Conservation (phyloP, 1,284 basidiomycete genomes). For the Bondarzewia mesenterica region DNA sequence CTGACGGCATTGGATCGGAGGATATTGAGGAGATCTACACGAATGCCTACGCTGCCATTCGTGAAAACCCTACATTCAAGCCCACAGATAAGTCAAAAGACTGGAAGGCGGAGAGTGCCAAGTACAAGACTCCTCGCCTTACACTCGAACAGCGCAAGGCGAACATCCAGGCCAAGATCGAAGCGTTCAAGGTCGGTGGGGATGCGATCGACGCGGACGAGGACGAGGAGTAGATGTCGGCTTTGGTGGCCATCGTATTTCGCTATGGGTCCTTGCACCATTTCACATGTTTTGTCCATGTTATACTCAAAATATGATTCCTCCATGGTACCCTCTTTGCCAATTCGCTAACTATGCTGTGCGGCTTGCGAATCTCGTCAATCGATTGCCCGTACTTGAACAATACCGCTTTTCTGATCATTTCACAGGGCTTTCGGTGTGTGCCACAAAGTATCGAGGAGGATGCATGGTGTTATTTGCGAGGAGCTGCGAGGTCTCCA, state of each 20-base stretch:
- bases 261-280: not conserved
- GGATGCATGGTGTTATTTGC: not conserved
- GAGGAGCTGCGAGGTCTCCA: no score
- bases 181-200: slow-evolving; percentile 70
- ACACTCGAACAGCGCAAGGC: slow-evolving; percentile 74
- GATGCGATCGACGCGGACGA: slow-evolving; percentile 37
- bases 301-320: not conserved
- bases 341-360: no score
- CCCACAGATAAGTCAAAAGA: slow-evolving; percentile 88
- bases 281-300: not conserved
- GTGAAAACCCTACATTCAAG: slow-evolving; percentile 89
- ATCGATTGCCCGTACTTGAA: no score
- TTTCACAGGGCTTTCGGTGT: no score
- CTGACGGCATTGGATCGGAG: slow-evolving; percentile 91
- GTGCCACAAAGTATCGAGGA: not conserved
- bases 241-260: not conserved
- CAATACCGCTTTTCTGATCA: no score
- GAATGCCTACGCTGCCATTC: slow-evolving; percentile 88
- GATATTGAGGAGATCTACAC: slow-evolving; percentile 97
- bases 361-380: no score
- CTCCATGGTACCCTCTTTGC: not conserved
- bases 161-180: slow-evolving; percentile 77
- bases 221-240: slow-evolving; percentile 24
- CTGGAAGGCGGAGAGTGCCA: slow-evolving; percentile 85
- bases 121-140: slow-evolving; percentile 69